phyloP scores from a whole-genome alignment of 345 rosid genomes.

The Salix exigua region DNA sequence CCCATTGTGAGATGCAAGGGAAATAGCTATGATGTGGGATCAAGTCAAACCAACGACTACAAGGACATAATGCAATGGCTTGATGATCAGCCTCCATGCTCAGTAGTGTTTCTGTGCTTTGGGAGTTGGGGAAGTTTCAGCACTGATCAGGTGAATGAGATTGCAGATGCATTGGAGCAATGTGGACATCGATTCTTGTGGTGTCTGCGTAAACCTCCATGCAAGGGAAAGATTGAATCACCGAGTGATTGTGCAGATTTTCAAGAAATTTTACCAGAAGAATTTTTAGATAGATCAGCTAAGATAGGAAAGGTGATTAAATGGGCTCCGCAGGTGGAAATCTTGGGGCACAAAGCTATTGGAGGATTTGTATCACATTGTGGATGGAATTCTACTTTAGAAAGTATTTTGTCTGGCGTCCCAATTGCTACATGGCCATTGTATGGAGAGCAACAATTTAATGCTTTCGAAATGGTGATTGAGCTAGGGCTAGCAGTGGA shows the following conservation, averaged over 20 bases:
- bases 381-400: constrained; percentile 7
- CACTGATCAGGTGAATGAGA: constrained; percentile 12
- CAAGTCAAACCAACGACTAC: neutral
- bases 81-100: constrained; percentile 10
- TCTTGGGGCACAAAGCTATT: constrained; percentile 1
- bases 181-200: constrained; percentile 18
- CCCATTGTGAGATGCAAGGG: neutral
- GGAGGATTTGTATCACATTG: constrained; percentile 15
- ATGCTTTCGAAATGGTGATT: constrained; percentile 2
- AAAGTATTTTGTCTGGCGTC: constrained; percentile 4
- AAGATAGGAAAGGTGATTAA: constrained; percentile 3
- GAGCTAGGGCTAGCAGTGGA: neutral
- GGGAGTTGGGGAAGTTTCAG: constrained; percentile 17
- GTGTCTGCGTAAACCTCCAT: constrained; percentile 11
- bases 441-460: constrained; percentile 6
- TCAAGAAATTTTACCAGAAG: neutral
- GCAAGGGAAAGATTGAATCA: neutral
- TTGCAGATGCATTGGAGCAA: constrained; percentile 1
- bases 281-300: neutral
- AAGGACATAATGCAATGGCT: constrained; percentile 10
- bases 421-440: constrained; percentile 11
- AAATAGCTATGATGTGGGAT: neutral
- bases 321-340: constrained; percentile 2
- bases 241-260: neutral
- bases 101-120: constrained; percentile 20